Percentiles rank a stretch among this genome's conserved stretches.
Evolutionary conservation across 2,329 filamentous ascomycete genomes (phyloP).

Genomic region (Trichoderma simmonsii): DNA sequence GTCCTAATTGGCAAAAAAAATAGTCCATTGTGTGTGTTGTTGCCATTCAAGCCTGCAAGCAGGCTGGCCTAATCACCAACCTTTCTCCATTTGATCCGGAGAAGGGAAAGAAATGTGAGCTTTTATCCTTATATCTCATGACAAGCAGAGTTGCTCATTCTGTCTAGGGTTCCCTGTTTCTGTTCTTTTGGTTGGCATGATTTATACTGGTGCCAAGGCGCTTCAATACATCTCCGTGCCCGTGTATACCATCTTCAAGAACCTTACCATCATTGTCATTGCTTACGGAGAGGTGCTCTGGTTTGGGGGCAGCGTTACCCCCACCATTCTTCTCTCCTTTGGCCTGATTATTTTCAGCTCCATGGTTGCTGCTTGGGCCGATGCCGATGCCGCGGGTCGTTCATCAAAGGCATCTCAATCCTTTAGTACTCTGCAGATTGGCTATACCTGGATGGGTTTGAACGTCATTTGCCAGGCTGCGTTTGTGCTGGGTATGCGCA

Average conservation of each 20-base stretch:
- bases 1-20: constrained; percentile 20
- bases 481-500: constrained; percentile 90
- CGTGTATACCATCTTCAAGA: constrained; percentile 99
- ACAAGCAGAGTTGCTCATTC: constrained; percentile 22
- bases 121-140: neutral
- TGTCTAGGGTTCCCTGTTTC: constrained; percentile 88
- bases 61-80: constrained; percentile 76
- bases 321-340: constrained; percentile 86
- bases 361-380: constrained; percentile 92
- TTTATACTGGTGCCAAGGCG: constrained; percentile 95
- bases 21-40: constrained; percentile 86
- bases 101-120: constrained; percentile 87
- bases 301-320: constrained; percentile 91
- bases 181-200: constrained; percentile 95
- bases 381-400: constrained; percentile 81
- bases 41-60: constrained; percentile 80
- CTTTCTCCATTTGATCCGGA: constrained; percentile 77
- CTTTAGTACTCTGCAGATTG: constrained; percentile 86
- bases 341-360: constrained; percentile 96
- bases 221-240: constrained; percentile 95
- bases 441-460: constrained; percentile 96
- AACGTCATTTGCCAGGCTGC: constrained; percentile 94
- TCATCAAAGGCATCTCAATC: constrained; percentile 64
- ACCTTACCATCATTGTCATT: constrained; percentile 97
- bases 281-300: constrained; percentile 97